Percentiles rank a stretch among this genome's conserved stretches.
These are phyloP conservation scores for Pseudogymnoascus sp. DNA, from an alignment of 2,329 filamentous ascomycete genomes.

Conservation along the genomic window DNA sequence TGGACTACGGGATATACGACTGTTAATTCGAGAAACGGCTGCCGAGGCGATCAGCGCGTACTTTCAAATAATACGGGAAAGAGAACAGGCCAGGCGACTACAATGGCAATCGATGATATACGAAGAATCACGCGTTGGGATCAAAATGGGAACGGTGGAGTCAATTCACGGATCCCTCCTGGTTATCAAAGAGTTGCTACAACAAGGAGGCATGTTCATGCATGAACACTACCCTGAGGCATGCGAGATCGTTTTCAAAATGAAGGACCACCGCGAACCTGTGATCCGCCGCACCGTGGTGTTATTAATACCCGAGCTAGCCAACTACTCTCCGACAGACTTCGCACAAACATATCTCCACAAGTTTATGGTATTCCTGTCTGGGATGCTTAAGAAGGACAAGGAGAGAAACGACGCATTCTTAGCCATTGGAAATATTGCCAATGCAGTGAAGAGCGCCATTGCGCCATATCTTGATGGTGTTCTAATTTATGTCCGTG, in stretches of 20 bases:
- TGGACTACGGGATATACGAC: slow-evolving; percentile 79
- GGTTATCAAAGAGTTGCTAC: slow-evolving; percentile 83
- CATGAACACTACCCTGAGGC: slow-evolving; percentile 86
- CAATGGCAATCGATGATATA: slow-evolving; percentile 89
- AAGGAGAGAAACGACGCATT: slow-evolving; percentile 93
- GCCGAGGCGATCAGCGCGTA: slow-evolving; percentile 91
- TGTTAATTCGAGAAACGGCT: slow-evolving; percentile 85
- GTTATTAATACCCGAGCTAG: slow-evolving; percentile 82
- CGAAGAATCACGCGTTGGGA: slow-evolving; percentile 71
- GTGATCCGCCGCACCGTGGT: slow-evolving; percentile 87
- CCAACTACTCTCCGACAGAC: slow-evolving; percentile 83
- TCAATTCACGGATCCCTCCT: slow-evolving; percentile 89
- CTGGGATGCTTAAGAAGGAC: slow-evolving; percentile 87
- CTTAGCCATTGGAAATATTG: slow-evolving; percentile 90
- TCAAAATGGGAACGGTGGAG: slow-evolving; percentile 75
- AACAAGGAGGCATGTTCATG: slow-evolving; percentile 99
- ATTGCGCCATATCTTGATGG: slow-evolving; percentile 94
- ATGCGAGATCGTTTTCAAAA: slow-evolving; percentile 84
- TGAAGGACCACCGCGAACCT: slow-evolving; percentile 85
- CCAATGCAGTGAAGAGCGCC: slow-evolving; percentile 89
- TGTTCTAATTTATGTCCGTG: slow-evolving; percentile 86
- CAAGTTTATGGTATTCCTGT: slow-evolving; percentile 94
- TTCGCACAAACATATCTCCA: slow-evolving; percentile 85
- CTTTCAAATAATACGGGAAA: slow-evolving; percentile 89
- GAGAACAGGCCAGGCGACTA: slow-evolving; percentile 80